A percentile compares a stretch with the other conserved stretches of the same genome.
These are phyloP conservation scores for Sarocladium kiliense DNA, from an alignment of 2,329 filamentous ascomycete species.

Conservation along the genomic window DNA sequence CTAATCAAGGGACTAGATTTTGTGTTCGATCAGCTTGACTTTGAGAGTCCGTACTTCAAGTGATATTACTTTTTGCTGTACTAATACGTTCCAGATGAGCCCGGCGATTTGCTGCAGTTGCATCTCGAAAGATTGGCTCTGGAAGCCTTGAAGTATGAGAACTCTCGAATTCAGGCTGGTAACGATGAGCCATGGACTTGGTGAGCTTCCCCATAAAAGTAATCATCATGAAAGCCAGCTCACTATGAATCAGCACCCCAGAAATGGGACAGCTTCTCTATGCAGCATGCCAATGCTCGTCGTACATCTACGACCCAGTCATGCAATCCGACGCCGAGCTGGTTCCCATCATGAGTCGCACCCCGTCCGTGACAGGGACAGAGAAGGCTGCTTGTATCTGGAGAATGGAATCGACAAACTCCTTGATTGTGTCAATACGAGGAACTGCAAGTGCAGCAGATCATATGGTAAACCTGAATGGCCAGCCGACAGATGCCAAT, in stretches of 20 bases:
- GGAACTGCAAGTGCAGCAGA: constrained; percentile 16
- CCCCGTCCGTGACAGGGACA: constrained; percentile 14
- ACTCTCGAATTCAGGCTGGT: constrained; percentile 12
- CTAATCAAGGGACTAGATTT: constrained; percentile 17
- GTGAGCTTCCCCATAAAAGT: not conserved
- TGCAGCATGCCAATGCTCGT: constrained; percentile 16
- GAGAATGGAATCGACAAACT: constrained; percentile 12
- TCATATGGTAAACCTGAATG: constrained; percentile 20
- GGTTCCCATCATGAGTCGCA: constrained; percentile 14
- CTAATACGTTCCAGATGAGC: too few relatives aligned
- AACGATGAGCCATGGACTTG: constrained; percentile 13
- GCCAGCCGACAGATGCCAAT: constrained; percentile 6
- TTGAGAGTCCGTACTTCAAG: constrained; percentile 16
- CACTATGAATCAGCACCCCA: not conserved
- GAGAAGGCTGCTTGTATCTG: constrained; percentile 18
- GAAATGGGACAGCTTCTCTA: constrained; percentile 12
- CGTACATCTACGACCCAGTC: constrained; percentile 15
- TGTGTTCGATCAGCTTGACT: constrained; percentile 16
- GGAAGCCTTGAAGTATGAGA: constrained; percentile 17
- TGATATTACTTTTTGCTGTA: too few relatives aligned
- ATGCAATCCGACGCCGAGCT: constrained; percentile 11
- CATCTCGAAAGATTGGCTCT: constrained; percentile 16
- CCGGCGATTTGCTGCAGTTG: constrained; percentile 16
- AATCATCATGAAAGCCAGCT: not conserved
- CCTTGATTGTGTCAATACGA: constrained; percentile 16